A percentile compares a stretch with the other conserved stretches of the same genome.
These are phyloP conservation scores for Casuarina equisetifolia DNA, from an alignment of 306 rosid genomes.

Conservation along the genomic window DNA sequence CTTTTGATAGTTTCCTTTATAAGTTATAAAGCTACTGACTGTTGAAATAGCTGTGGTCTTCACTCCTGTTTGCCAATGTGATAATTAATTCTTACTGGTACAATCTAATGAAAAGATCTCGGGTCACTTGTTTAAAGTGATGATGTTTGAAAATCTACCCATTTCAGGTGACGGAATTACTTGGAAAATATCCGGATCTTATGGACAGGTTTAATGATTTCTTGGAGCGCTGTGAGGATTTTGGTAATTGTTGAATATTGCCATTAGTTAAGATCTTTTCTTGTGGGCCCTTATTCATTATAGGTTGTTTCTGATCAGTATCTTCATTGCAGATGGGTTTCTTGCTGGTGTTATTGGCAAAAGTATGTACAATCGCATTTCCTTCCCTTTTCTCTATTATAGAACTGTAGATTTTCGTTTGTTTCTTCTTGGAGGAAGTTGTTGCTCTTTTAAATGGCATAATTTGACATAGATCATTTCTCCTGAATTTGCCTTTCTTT, in stretches of 20 bases:
- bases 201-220: conserved; percentile 90
- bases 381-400: conserved; percentile 13
- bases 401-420: conserved; percentile 9
- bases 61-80: background rate
- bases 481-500: background rate
- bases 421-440: conserved; percentile 12
- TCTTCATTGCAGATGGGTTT: conserved; percentile 86
- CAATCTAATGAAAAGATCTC: conserved; percentile 10
- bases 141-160: conserved; percentile 24
- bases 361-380: conserved; percentile 55
- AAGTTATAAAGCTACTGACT: background rate
- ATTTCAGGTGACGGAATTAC: conserved; percentile 80
- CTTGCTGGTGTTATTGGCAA: conserved; percentile 88
- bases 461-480: conserved; percentile 3
- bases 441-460: conserved; percentile 22
- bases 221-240: conserved; percentile 85
- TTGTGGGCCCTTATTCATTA: conserved; percentile 17
- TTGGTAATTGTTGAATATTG: conserved; percentile 48
- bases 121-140: conserved; percentile 12
- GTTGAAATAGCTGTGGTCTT: background rate
- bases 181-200: conserved; percentile 90
- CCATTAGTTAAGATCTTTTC: conserved; percentile 22
- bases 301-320: conserved; percentile 35
- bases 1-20: background rate
- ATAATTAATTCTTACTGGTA: background rate